phyloP scores from a whole-genome alignment of 2,329 filamentous ascomycete species.

The Trichoderma sp. region DNA sequence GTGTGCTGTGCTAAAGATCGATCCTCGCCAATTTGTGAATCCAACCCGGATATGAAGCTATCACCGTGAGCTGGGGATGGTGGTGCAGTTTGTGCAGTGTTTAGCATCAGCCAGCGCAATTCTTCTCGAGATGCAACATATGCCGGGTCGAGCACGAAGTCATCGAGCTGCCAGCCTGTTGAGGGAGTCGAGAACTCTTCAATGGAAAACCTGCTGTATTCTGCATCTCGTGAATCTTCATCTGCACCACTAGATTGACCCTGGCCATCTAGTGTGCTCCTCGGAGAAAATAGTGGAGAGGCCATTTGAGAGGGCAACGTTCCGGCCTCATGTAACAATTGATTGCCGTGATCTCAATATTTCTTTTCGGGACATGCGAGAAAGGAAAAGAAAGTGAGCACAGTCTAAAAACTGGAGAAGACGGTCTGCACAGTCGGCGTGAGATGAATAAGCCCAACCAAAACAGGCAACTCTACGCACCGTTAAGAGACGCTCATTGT shows the following conservation, averaged over 20 bases:
- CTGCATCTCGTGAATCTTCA: background rate
- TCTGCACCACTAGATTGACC: background rate
- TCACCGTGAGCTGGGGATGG: background rate
- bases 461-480: background rate
- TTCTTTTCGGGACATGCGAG: background rate
- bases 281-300: background rate
- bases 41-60: background rate
- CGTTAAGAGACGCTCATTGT: background rate
- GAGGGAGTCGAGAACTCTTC: constrained; percentile 13
- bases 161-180: constrained; percentile 7
- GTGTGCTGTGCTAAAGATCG: background rate
- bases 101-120: constrained; percentile 5
- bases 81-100: constrained; percentile 4
- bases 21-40: background rate
- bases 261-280: background rate
- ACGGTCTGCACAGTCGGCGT: no score
- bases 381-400: background rate
- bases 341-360: background rate
- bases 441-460: background rate
- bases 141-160: constrained; percentile 4
- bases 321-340: background rate
- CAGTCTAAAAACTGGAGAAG: background rate
- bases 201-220: background rate
- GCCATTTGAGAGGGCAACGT: background rate
- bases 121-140: constrained; percentile 11